Percentiles rank a stretch among this genome's conserved stretches.
Evolutionary conservation across 192 early-diverging fungal species (phyloP).

Genomic region (Umbelopsis sp.): DNA sequence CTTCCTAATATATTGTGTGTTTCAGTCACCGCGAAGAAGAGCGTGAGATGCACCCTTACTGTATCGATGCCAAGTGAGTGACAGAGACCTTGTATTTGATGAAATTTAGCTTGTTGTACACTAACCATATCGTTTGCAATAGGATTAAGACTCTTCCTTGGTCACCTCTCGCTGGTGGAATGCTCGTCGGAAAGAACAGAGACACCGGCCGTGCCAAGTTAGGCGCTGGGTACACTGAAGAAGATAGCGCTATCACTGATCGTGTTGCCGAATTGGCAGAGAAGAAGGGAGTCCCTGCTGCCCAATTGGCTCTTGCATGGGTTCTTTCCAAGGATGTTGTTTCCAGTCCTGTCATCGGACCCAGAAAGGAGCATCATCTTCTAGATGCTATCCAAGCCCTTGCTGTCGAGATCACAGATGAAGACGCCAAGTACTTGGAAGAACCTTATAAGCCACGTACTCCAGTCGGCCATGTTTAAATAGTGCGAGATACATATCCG

Average conservation of each 20-base stretch:
- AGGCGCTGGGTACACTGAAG: neutral
- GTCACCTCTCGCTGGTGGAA: slow-evolving; percentile 34
- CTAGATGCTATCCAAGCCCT: slow-evolving; percentile 24
- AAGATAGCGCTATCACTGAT: slow-evolving; percentile 22
- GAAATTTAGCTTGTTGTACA: neutral
- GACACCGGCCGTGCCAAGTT: neutral
- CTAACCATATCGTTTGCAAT: neutral
- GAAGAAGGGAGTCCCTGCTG: slow-evolving; percentile 20
- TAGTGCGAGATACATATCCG: no score
- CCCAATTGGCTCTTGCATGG: slow-evolving; percentile 33
- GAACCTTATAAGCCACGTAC: slow-evolving; percentile 13
- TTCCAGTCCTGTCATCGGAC: slow-evolving; percentile 24
- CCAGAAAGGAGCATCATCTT: slow-evolving; percentile 24
- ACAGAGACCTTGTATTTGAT: no score
- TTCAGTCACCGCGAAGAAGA: slow-evolving; percentile 42
- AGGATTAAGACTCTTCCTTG: slow-evolving; percentile 30
- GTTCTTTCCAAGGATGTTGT: slow-evolving; percentile 23
- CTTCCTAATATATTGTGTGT: neutral
- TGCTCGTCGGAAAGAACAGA: slow-evolving; percentile 27
- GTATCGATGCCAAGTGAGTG: slow-evolving; percentile 24
- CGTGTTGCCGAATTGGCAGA: slow-evolving; percentile 27
- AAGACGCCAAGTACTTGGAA: slow-evolving; percentile 28
- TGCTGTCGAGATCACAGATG: slow-evolving; percentile 20
- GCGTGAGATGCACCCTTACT: slow-evolving; percentile 41
- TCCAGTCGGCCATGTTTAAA: neutral